Evolutionary conservation across 2,329 filamentous ascomycete genomes (phyloP), one percentile per base, ranked within the genome.

Genomic region (Monosporascus sp.): DNA sequence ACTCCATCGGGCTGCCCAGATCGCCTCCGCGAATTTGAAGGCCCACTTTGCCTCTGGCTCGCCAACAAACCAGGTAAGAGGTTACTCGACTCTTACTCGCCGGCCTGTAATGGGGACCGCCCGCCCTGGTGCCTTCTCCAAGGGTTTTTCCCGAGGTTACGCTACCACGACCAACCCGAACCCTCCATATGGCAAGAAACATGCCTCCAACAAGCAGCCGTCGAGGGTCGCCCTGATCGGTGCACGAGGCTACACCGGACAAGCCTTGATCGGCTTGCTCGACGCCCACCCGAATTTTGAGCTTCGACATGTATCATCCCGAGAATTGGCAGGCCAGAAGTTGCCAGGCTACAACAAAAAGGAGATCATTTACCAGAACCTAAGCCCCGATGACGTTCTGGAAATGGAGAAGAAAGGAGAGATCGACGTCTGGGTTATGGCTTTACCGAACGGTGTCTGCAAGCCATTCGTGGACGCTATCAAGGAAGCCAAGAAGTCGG

Each of bases 361-460:
- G 59, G 85, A 95, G 56, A 90, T 99, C 61, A 90, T 85, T 58
- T 99, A 99, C 73, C 91, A 96, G 72, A 96, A 91, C 70, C 78
- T 97, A 45, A 86, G 83, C 52, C 83, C 91, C 7, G 93, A 97
- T 60, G 93, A 97, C 61, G 86, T 96, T 14, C 84, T 85, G 58
- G 81, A 85, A 54, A 90, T 97, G 83, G 90, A 94, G 58, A 86
- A 88, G 69, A 84, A 87, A 34, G 88, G 89, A 50, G 84, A 92
- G 65, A 86, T 97, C 49, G 93, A 97, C 75, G 94, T 90, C 74
- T 97, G 92, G 92, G 90, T 97, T 45, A 94, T 97, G 90, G 94
- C 94, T 37, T 84, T 97, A 31, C 94, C 93, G 45, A 99, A 97
- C 67, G 90, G 90, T 56, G 91, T 96, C 49, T 97, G 91, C 83